Conservation (phyloP, 345 rosid species). For the Salix suchowensis region DNA sequence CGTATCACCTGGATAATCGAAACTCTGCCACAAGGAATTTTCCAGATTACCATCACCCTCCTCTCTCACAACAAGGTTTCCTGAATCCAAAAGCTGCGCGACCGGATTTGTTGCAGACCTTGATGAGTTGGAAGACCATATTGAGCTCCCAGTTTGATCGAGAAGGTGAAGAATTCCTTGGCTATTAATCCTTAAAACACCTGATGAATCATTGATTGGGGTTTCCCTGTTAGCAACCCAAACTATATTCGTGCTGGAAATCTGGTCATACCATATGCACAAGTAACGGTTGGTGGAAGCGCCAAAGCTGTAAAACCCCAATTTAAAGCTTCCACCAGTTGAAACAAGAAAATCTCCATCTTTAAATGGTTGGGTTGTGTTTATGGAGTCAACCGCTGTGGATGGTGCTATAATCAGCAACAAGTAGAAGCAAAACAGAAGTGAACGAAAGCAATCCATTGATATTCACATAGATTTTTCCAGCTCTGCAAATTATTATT, state of each 20-base stretch:
- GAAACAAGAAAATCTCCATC: background rate
- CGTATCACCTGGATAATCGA: constrained; percentile 3
- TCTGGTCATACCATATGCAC: background rate
- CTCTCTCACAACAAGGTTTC: constrained; percentile 6
- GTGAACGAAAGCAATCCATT: background rate
- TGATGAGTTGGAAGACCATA: constrained; percentile 4
- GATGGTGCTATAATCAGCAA: background rate
- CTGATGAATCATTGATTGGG: background rate
- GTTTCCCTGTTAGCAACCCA: constrained; percentile 10
- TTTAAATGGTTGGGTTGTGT: background rate
- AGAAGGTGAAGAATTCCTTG: background rate
- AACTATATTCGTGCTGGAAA: background rate
- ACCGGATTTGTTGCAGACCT: background rate
- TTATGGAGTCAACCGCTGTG: background rate
- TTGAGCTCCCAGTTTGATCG: background rate
- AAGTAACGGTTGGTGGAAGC: background rate
- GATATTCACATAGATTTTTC: background rate
- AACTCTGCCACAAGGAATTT: constrained; percentile 1
- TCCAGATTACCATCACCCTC: background rate
- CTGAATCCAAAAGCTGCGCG: background rate
- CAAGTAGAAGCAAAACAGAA: background rate
- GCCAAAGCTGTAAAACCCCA: background rate
- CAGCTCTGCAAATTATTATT: background rate
- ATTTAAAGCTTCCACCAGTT: background rate
- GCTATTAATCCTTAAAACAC: background rate